Percentiles rank a stretch among this genome's conserved stretches.
These are phyloP conservation scores for Salix suchowensis DNA, from an alignment of 345 rosid genomes.

Conservation along the genomic window DNA sequence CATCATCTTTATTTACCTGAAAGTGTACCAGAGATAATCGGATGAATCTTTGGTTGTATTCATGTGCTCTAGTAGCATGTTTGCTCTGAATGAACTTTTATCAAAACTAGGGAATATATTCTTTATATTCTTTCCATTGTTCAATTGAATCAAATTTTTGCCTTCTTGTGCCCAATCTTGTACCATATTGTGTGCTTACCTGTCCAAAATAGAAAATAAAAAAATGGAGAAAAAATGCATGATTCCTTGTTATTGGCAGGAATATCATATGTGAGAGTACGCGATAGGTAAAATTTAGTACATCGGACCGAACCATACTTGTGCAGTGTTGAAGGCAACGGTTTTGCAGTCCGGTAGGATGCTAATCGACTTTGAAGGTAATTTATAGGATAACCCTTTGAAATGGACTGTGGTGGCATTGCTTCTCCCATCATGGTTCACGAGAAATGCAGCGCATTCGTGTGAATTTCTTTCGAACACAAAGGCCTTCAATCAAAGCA, in stretches of 20 bases:
- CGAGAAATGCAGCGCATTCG: slow-evolving; percentile 55
- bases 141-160: slow-evolving; percentile 34
- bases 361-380: slow-evolving; percentile 58
- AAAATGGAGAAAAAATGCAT: not conserved
- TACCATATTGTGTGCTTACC: slow-evolving; percentile 43
- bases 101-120: slow-evolving; percentile 41
- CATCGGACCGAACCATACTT: slow-evolving; percentile 32
- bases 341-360: slow-evolving; percentile 61
- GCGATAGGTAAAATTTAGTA: not conserved
- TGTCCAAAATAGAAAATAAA: slow-evolving; percentile 14
- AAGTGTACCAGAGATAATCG: slow-evolving; percentile 72
- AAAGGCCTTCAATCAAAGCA: slow-evolving; percentile 36
- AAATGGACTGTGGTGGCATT: slow-evolving; percentile 33
- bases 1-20: slow-evolving; percentile 27
- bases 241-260: not conserved
- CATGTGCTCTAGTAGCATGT: slow-evolving; percentile 51
- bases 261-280: not conserved
- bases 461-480: slow-evolving; percentile 37
- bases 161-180: slow-evolving; percentile 38
- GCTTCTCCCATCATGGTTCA: slow-evolving; percentile 36
- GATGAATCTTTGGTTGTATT: slow-evolving; percentile 58
- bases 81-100: slow-evolving; percentile 39
- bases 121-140: slow-evolving; percentile 50
- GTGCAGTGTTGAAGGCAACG: slow-evolving; percentile 55
- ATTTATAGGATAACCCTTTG: slow-evolving; percentile 31